Base-by-base conservation (phyloP, 257 asterid genomes). In the Solanum chiquidenum region DNA sequence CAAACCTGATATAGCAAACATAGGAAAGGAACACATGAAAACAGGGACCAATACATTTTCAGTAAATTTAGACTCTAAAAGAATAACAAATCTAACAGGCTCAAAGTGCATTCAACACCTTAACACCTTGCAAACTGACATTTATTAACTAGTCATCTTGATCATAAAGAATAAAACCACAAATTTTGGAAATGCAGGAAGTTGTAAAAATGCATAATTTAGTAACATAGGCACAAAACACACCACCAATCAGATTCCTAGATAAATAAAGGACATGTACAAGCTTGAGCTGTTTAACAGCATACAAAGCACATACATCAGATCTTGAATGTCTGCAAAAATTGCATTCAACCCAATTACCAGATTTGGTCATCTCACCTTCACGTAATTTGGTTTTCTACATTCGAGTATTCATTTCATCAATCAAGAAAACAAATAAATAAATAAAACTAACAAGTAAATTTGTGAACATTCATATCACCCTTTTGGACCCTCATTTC, bases 1-100 rank as follows among this genome's bases (percentile, higher is more conserved):
- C 98, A 87, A 97, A 93, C 92, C 99, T 96, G 93, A 87, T 75
- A 85, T n/a, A 9, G 69, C 85, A 90, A 49, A 58, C 84, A 85
- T 88, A 86, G 74, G 52, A 29, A 86, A 29, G 85, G 44, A 82
- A 49, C 69, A 6, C 66, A 76, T 40, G 35, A 76, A 76, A 38
- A 76, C 58, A 2, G 83, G 34, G 68, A 23, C 44, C 40, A 80
- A 80, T 18, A 82, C 44, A 27, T 25, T 83, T 58, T 49, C 20
- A 79, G 38, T 75, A 87, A 68, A 86, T 37, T 86, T 87, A 89
- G 83, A 31, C 16, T 82, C 31, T 5, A 9, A 82, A 29, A 82
- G 27, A 31, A 82, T 18, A 46, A 16, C 16, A 82, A 49, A 82
- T 27, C 44, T 20, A 49, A 82, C 69, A 49, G 20, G 85, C 44